These are phyloP conservation scores for Exophiala phaeomuriformis DNA, from an alignment of 2,329 filamentous ascomycete genomes.

Conservation along the genomic window DNA sequence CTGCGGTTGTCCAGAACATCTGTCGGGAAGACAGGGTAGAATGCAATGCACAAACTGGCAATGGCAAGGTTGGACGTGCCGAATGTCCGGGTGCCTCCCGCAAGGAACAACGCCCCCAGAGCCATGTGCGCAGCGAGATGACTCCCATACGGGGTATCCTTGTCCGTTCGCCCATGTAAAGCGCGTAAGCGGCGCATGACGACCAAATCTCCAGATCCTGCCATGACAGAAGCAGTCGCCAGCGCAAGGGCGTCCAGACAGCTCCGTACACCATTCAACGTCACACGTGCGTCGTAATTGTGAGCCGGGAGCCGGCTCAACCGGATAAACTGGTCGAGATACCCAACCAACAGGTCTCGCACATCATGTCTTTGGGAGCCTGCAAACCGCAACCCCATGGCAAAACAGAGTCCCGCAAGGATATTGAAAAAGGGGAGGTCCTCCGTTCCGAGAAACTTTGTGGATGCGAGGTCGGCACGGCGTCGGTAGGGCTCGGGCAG, in stretches of 20 bases:
- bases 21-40: slow-evolving; percentile 88
- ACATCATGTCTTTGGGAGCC: slow-evolving; percentile 64
- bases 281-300: slow-evolving; percentile 75
- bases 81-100: slow-evolving; percentile 86
- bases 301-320: slow-evolving; percentile 58
- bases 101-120: slow-evolving; percentile 82
- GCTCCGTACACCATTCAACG: slow-evolving; percentile 75
- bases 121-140: slow-evolving; percentile 90
- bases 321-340: slow-evolving; percentile 78
- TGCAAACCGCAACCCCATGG: slow-evolving; percentile 63
- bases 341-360: slow-evolving; percentile 72
- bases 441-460: slow-evolving; percentile 62
- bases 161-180: slow-evolving; percentile 78
- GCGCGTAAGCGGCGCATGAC: slow-evolving; percentile 79
- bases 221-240: slow-evolving; percentile 82
- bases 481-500: slow-evolving; percentile 63
- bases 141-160: slow-evolving; percentile 82
- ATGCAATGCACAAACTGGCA: slow-evolving; percentile 76
- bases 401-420: slow-evolving; percentile 71
- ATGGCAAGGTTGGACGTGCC: slow-evolving; percentile 81
- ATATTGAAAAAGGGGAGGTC: slow-evolving; percentile 94
- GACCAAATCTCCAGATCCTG: slow-evolving; percentile 81
- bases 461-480: slow-evolving; percentile 53
- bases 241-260: slow-evolving; percentile 84
- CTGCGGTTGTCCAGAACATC: slow-evolving; percentile 88